Percentiles rank a stretch among this genome's conserved stretches.
These are phyloP conservation scores for Bruguiera gymnorhiza DNA, from an alignment of 345 rosid species.

Conservation along the genomic window DNA sequence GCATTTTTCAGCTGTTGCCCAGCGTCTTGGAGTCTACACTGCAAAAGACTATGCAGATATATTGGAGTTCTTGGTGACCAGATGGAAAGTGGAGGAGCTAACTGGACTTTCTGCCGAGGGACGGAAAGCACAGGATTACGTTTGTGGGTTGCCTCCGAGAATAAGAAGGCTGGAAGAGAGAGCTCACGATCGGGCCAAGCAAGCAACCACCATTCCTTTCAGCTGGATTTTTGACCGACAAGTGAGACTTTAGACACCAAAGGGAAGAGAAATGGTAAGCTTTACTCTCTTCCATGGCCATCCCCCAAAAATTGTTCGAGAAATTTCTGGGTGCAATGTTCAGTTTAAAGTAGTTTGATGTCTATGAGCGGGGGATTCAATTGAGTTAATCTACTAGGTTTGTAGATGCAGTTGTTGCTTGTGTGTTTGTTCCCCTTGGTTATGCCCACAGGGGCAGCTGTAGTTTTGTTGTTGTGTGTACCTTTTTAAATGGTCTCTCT, in stretches of 20 bases:
- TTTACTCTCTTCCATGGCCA: constrained; percentile 1
- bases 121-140: constrained; percentile 77
- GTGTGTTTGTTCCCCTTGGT: constrained; percentile 25
- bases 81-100: constrained; percentile 64
- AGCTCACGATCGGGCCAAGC: constrained; percentile 65
- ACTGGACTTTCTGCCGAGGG: constrained; percentile 78
- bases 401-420: constrained; percentile 54
- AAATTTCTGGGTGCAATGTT: constrained; percentile 4
- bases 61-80: constrained; percentile 73
- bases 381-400: constrained; percentile 20
- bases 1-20: constrained; percentile 78
- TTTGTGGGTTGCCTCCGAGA: constrained; percentile 68
- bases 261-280: background rate
- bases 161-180: constrained; percentile 82
- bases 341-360: background rate
- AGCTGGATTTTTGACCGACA: constrained; percentile 79
- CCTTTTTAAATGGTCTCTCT: constrained; percentile 11
- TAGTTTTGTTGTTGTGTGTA: constrained; percentile 27
- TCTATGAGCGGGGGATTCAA: background rate
- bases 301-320: background rate
- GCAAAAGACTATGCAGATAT: constrained; percentile 88
- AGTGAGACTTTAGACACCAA: constrained; percentile 51
- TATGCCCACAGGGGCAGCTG: constrained; percentile 40
- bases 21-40: constrained; percentile 82
- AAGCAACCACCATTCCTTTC: constrained; percentile 54